phyloP scores from a whole-genome alignment of 192 early-diverging fungal species.

The Piromyces sp. region DNA sequence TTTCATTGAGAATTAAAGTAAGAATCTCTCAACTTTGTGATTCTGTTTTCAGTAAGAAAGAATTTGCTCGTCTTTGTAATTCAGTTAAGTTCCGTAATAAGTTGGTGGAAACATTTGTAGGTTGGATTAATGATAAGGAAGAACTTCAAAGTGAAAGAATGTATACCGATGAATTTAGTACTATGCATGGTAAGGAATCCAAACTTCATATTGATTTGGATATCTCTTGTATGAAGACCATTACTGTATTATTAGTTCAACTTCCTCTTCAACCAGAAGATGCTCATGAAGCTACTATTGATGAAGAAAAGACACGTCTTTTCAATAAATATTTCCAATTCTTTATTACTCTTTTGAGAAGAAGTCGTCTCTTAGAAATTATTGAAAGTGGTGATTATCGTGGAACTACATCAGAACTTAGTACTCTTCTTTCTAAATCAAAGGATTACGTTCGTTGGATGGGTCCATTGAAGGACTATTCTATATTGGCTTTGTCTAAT shows the following conservation, averaged over 20 bases:
- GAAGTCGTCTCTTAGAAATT: constrained; percentile 1
- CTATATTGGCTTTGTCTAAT: constrained; percentile 75
- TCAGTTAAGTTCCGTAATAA: constrained; percentile 57
- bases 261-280: constrained; percentile 54
- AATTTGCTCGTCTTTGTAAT: constrained; percentile 47
- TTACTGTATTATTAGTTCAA: constrained; percentile 45
- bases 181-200: constrained; percentile 4
- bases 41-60: constrained; percentile 53
- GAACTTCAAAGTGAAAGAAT: background rate
- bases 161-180: background rate
- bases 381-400: constrained; percentile 4
- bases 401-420: constrained; percentile 6
- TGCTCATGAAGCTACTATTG: constrained; percentile 32
- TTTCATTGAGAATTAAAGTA: constrained; percentile 48
- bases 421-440: constrained; percentile 25
- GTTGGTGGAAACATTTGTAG: constrained; percentile 50
- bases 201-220: constrained; percentile 61
- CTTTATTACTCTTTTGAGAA: constrained; percentile 57
- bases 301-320: constrained; percentile 38
- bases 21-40: constrained; percentile 62
- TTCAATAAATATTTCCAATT: constrained; percentile 62
- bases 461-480: constrained; percentile 57
- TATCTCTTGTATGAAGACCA: constrained; percentile 56
- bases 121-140: constrained; percentile 40
- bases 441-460: constrained; percentile 45